Base-by-base conservation (phyloP, 257 asterid genomes). In the Solanum sparsipilum region DNA sequence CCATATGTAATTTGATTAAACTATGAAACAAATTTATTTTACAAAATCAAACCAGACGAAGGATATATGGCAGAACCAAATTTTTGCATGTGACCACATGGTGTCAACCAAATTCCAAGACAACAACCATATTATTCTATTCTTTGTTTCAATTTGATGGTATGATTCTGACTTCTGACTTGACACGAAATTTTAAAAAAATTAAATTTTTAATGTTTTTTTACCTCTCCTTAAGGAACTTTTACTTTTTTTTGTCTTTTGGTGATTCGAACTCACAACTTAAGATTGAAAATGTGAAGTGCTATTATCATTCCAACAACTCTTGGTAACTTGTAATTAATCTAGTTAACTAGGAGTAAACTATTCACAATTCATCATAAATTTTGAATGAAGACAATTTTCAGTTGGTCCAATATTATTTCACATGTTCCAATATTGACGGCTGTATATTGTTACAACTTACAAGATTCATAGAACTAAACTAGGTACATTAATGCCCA, bases 31-130 rank as follows among this genome's bases (percentile, higher is more conserved):
- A 56, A 56, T 56, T 56, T 56, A 56, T 18, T 56, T 56, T 18
- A 18, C 65, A 56, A 56, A 15, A 48, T 3, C 10, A 16, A 81
- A 31, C 70, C 41, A 83, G 15, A 34, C 18, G 16, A 46, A 46
- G 60, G 21, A 79, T 48, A 79, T 15, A 48, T 82, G 84, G 74
- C 46, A 39, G 86, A 46, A 71, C 71, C 35, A 52, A 86, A 79
- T 8, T 27, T 68, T 56, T 70, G 7, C 89, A 89, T 86, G 91
- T 89, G 83, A 21, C 15, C 86, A 86, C 91, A 89, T 87, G 89
- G 74, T 67, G 18, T 18, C 39, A 82, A 29, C 9, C 85, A 82
- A 82, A 82, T 82, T 82, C 85, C 85, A 48, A 82, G 85, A 48
- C 29, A 20, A 82, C 21, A 29, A 48, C 4, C 10, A 71, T 56